Conservation (phyloP, 192 early-diverging fungal genomes). For the Gigaspora rosea region DNA sequence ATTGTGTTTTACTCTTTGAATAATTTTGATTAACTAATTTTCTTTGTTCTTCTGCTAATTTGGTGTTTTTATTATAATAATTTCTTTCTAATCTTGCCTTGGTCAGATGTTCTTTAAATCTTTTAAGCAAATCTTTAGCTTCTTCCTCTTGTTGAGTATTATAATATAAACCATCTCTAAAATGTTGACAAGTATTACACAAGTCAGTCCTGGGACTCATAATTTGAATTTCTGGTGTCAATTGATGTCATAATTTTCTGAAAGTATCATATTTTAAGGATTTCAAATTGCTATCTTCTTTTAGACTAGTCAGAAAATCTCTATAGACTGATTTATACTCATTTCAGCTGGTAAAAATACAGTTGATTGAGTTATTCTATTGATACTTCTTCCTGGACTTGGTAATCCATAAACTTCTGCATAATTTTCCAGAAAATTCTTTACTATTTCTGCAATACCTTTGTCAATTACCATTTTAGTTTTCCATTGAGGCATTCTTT, state of each 20-base stretch:
- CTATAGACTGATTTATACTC: slow-evolving; percentile 16
- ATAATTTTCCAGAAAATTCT: slow-evolving; percentile 25
- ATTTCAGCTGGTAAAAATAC: slow-evolving; percentile 24
- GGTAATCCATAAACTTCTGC: too few species aligned
- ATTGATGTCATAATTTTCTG: slow-evolving; percentile 27
- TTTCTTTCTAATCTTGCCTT: slow-evolving; percentile 23
- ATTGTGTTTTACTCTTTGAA: neutral
- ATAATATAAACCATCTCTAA: slow-evolving; percentile 20
- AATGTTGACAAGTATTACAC: slow-evolving; percentile 26
- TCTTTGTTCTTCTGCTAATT: too few species aligned
- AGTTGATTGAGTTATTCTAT: slow-evolving; percentile 32
- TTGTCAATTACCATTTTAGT: too few species aligned
- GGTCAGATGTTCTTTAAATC: slow-evolving; percentile 27
- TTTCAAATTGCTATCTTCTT: slow-evolving; percentile 25
- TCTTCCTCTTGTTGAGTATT: slow-evolving; percentile 19
- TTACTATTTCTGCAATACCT: neutral
- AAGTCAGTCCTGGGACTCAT: slow-evolving; percentile 21
- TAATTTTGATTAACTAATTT: slow-evolving; percentile 31
- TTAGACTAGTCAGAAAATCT: slow-evolving; percentile 17
- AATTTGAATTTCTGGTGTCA: slow-evolving; percentile 28
- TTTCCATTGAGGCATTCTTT: too few species aligned
- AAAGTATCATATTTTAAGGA: slow-evolving; percentile 26
- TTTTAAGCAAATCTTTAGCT: slow-evolving; percentile 26
- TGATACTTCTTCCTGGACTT: slow-evolving; percentile 25
- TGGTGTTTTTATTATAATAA: too few species aligned